These are phyloP conservation scores for Coemansia sp. DNA, from an alignment of 192 early-diverging fungal species.

Conservation along the genomic window DNA sequence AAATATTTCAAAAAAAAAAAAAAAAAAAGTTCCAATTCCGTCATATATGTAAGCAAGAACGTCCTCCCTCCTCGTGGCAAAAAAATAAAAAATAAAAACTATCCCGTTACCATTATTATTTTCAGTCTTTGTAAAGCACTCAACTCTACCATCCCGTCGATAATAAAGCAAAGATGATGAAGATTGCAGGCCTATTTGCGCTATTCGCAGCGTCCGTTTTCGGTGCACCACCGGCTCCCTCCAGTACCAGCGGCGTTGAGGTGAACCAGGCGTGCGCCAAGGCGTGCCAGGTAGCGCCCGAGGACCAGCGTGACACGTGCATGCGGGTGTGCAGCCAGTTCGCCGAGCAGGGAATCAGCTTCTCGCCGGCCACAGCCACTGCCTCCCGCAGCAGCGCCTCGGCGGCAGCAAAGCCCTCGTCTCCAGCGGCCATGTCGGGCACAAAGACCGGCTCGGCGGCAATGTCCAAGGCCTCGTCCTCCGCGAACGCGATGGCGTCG, in stretches of 20 bases:
- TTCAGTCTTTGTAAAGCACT: no score
- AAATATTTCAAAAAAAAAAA: neutral
- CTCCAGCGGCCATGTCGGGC: neutral
- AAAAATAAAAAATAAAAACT: neutral
- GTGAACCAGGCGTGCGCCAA: conserved; percentile 14
- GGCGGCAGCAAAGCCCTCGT: neutral
- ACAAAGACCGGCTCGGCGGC: conserved; percentile 1
- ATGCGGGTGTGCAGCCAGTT: conserved; percentile 29
- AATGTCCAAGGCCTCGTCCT: neutral
- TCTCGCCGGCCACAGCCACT: conserved; percentile 6
- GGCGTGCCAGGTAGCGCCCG: conserved; percentile 21
- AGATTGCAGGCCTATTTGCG: conserved; percentile 4
- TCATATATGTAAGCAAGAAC: no score
- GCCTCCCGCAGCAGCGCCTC: neutral
- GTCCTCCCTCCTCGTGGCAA: no score
- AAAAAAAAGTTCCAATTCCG: neutral
- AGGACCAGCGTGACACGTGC: conserved; percentile 28
- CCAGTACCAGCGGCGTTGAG: no score
- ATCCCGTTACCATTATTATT: neutral
- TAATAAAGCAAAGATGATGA: conserved; percentile 9
- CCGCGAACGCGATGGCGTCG: neutral
- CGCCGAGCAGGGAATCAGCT: conserved; percentile 20
- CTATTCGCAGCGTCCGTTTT: neutral
- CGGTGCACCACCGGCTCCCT: neutral
- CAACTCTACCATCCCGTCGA: neutral